Conservation (phyloP, 768 basidiomycete species). For the Podaxis rugospora region DNA sequence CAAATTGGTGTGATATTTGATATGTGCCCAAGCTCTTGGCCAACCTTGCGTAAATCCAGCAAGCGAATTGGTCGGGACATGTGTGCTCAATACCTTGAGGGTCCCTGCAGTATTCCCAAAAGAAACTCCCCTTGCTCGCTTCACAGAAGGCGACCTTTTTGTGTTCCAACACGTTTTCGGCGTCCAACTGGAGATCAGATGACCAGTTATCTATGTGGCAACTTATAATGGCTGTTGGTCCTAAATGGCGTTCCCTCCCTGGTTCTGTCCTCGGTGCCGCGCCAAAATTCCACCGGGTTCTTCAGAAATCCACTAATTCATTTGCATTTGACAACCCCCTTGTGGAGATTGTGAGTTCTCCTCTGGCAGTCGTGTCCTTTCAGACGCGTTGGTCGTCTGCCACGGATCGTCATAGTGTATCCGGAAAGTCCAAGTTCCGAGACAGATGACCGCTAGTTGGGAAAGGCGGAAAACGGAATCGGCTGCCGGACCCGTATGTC, state of each 20-base stretch:
- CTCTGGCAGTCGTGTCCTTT: background rate
- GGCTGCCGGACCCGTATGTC: background rate
- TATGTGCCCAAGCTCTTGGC: no score
- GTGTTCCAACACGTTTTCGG: background rate
- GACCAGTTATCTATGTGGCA: background rate
- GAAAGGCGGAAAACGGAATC: background rate
- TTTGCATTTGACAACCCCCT: background rate
- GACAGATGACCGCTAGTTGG: background rate
- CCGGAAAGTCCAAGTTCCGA: background rate
- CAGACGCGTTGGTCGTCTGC: background rate
- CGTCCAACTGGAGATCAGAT: background rate
- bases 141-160: background rate
- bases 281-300: background rate
- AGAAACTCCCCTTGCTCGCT: background rate
- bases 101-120: no score
- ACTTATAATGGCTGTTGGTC: background rate
- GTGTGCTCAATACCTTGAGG: no score
- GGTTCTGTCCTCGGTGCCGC: conserved; percentile 1
- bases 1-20: background rate
- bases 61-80: no score
- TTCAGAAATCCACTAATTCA: background rate
- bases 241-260: background rate
- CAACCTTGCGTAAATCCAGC: no score
- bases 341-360: background rate
- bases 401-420: background rate